phyloP scores from a whole-genome alignment of 768 basidiomycete species.

The Phylloporus scabripes region DNA sequence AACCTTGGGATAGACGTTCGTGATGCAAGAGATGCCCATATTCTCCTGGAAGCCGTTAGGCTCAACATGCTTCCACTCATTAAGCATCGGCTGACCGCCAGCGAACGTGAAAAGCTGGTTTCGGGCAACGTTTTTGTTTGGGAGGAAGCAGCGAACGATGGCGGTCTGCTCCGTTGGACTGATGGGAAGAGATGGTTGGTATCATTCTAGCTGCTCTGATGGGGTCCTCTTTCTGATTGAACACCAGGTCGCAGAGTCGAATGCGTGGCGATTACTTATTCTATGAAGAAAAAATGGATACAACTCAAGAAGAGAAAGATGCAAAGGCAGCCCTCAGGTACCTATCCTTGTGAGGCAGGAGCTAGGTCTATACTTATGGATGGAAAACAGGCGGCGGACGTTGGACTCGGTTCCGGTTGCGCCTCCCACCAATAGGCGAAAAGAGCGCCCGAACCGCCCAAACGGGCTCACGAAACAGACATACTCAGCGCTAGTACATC shows the following conservation, averaged over 20 bases:
- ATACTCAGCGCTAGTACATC: conserved; percentile 69
- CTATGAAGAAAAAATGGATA: conserved; percentile 80
- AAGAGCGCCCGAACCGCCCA: conserved; percentile 72
- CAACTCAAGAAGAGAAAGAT: conserved; percentile 72
- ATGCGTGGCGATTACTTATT: conserved; percentile 82
- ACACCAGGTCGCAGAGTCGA: conserved; percentile 70
- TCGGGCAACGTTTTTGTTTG: conserved; percentile 82
- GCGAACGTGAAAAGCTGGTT: conserved; percentile 60
- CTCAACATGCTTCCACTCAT: conserved; percentile 65
- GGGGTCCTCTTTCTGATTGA: conserved; percentile 1
- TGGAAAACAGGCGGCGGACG: conserved; percentile 42
- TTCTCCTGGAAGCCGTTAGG: conserved; percentile 71
- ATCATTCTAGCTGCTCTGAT: neutral
- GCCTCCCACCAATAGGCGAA: conserved; percentile 60
- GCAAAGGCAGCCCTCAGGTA: conserved; percentile 76
- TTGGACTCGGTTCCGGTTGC: conserved; percentile 55
- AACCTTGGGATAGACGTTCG: conserved; percentile 51
- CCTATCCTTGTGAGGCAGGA: conserved; percentile 10
- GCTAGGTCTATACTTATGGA: conserved; percentile 5
- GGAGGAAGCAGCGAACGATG: conserved; percentile 77
- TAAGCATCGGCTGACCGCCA: conserved; percentile 61
- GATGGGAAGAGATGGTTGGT: conserved; percentile 72
- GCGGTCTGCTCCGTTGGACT: conserved; percentile 67
- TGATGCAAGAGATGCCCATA: conserved; percentile 74
- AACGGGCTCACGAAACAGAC: conserved; percentile 85